Evolutionary conservation across 2,329 filamentous ascomycete species (phyloP), one percentile per base, ranked within the genome.

Genomic region (Chlorencoelia australis): DNA sequence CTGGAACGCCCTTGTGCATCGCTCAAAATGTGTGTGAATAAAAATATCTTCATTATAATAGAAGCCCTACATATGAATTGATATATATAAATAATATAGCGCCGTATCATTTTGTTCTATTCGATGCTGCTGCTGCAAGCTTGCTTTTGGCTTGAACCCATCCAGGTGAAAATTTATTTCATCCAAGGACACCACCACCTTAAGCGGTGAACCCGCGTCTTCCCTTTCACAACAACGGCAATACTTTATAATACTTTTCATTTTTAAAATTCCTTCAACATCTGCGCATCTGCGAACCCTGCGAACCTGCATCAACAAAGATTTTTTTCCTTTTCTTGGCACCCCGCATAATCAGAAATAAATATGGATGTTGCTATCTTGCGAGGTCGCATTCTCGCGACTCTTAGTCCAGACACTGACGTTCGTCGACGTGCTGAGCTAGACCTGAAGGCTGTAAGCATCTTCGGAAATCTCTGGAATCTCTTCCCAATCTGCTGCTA

Each of bases 361-460:
- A 40, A 49, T 32, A 88, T 88, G 82, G 82, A 87, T 69, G 74
- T 74, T 61, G 69, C 73, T 60, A 74, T 73, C 59, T 70, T 89
- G 61, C 74, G 82, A 66, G 76, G 73, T 68, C 79, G 82, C 66
- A 80, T 89, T 57, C 71, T 76, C 59, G 77, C 79, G 57, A 87
- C 81, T 50, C 75, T 88, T 60, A 76, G 80, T 57, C 62, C 78
- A 50, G 79, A 86, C 63, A 73, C 79, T 55, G 81, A 86, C 57
- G 74, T 74, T 59, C 74, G 84, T 62, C 75, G 80, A 58, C 72
- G 78, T 61, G 82, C 82, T 59, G 84, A 91, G 67, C 65, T 81
- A 51, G 80, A 89, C 63, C 71, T 91, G 53, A 88, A 87, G 69
- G 72, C 79, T 68, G 84, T 89, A 59, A 76, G 55, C 48, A 47